Base-by-base conservation (phyloP, 2,329 filamentous ascomycete genomes). In the Fusarium sp. region DNA sequence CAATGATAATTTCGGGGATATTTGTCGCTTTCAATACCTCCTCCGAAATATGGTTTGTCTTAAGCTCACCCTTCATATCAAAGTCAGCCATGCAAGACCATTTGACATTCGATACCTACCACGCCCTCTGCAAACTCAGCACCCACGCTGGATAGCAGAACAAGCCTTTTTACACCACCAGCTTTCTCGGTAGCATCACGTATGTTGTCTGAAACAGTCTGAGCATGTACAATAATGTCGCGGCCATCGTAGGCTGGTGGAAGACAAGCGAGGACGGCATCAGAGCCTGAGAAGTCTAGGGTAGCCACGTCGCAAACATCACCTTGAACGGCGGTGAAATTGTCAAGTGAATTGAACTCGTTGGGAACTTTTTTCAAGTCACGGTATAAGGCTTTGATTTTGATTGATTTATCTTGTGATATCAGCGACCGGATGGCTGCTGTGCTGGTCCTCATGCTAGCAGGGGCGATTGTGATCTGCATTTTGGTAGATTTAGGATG, bases 41-140 rank as follows among this genome's bases (percentile, higher is more conserved):
- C 48, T 81, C 80, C 1, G 78, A 78, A 2, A 68, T 72, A 53
- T 81, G 72, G 38, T 81, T 81, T 1, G 76, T 77, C 18, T 72
- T 72, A 40, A 81, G 76, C 34, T 81, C 80, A 6, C 79, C 80
- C 80, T 81, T 38, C 5, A n/a, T 31, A 9, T 42, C 28, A n/a
- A 14, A 55, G 34, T 48, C 18, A 22, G 24, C 8, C 48, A 18
- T 24, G 36, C 18, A 4, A 15, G 11, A 7, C 13, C 3, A 15
- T 5, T 7, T 40, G 34, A 18, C 6, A 7, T 7, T 14, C 5
- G 13, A 11, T 24, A 62, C 76, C 24, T 52, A 80, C 79, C 10
- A 76, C 75, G 9, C 78, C 79, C 3, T 75, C 42, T 1, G 72
- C 69, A 31, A 74, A 76, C 65, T 81, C 75, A 2, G 78, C 79